Conservation (phyloP, 139 green algal species). For the Yamagishiella unicocca region DNA sequence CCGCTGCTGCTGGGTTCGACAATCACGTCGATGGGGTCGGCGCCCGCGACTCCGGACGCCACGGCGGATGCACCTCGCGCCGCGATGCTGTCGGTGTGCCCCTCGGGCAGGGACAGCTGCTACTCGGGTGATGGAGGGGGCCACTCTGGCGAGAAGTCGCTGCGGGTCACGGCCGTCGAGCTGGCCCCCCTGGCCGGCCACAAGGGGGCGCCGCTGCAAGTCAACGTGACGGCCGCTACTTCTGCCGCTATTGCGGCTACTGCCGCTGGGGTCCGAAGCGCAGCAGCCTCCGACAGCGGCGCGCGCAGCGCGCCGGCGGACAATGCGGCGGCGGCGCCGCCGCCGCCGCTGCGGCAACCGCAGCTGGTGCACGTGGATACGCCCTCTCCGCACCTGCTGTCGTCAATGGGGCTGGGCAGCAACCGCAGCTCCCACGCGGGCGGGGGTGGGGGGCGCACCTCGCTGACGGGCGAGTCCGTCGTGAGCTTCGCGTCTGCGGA, state of each 20-base stretch:
- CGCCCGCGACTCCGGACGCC: no score
- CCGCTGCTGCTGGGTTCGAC: no score
- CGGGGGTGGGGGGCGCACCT: background rate
- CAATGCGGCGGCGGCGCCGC: background rate
- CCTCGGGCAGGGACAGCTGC: no score
- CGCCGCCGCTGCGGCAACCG: background rate
- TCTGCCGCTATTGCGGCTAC: background rate
- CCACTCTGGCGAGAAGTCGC: no score
- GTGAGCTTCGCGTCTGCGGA: conserved; percentile 5
- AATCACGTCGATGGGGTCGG: no score
- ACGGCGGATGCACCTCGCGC: no score
- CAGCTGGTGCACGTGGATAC: background rate
- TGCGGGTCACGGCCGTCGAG: no score
- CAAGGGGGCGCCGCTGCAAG: no score
- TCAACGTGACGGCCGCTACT: background rate
- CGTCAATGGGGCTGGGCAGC: background rate
- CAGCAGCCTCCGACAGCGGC: background rate
- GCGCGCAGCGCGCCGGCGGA: background rate
- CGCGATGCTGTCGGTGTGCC: no score
- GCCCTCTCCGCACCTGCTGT: background rate
- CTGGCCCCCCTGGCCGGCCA: no score
- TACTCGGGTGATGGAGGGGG: no score
- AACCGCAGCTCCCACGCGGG: no score
- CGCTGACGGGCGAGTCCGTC: background rate
- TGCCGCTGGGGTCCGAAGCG: background rate